Evolutionary conservation across 2,329 filamentous ascomycete species (phyloP).

Genomic region (Torrubiellomyces zombiae): DNA sequence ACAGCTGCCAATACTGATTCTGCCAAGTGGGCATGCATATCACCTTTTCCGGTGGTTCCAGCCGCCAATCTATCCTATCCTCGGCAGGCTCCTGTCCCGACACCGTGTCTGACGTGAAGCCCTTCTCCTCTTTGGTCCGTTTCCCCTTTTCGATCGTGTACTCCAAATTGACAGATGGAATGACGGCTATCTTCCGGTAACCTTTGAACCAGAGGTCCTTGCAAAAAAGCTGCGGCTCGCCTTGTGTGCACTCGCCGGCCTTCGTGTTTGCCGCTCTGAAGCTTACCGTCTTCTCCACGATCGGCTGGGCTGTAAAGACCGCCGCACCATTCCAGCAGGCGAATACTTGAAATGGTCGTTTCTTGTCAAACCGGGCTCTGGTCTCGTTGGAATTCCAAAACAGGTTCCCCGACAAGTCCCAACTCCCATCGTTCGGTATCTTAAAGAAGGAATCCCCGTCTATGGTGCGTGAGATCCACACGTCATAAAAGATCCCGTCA

Average conservation of each 20-base stretch:
- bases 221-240: slow-evolving; percentile 38
- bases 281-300: slow-evolving; percentile 23
- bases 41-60: slow-evolving; percentile 25
- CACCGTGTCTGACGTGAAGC: slow-evolving; percentile 24
- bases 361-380: slow-evolving; percentile 13
- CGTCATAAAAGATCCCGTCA: slow-evolving; percentile 34
- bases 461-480: slow-evolving; percentile 36
- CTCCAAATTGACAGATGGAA: slow-evolving; percentile 38
- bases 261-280: slow-evolving; percentile 22
- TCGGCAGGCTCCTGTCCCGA: slow-evolving; percentile 11
- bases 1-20: slow-evolving; percentile 24
- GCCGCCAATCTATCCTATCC: slow-evolving; percentile 24
- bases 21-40: slow-evolving; percentile 29
- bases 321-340: slow-evolving; percentile 44
- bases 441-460: slow-evolving; percentile 38
- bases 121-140: slow-evolving; percentile 31
- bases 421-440: slow-evolving; percentile 30
- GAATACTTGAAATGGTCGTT: slow-evolving; percentile 41
- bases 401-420: slow-evolving; percentile 30
- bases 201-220: slow-evolving; percentile 38
- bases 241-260: slow-evolving; percentile 30
- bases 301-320: slow-evolving; percentile 27
- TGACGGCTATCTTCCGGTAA: slow-evolving; percentile 34
- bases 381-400: slow-evolving; percentile 32
- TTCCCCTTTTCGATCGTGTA: slow-evolving; percentile 29